Conservation (phyloP, 352 stramenopile genomes). For the Globisporangium heterothallicum region DNA sequence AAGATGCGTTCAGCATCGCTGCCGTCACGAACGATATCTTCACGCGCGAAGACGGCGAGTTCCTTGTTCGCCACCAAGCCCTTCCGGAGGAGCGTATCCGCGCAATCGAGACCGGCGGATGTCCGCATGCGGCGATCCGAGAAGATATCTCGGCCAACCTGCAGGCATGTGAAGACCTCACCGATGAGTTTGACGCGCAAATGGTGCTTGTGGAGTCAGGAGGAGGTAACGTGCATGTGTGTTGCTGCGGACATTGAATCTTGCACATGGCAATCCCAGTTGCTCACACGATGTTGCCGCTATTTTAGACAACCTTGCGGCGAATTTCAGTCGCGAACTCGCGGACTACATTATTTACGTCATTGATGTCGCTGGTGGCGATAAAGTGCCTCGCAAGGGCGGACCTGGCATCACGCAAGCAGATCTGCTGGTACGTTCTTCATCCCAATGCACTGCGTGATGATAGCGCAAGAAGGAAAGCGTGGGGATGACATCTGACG, state of each 20-base stretch:
- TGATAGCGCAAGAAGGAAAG: neutral
- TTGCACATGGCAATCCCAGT: neutral
- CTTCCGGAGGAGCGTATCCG: slow-evolving; percentile 89
- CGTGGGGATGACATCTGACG: neutral
- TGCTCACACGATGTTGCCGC: neutral
- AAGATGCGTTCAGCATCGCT: slow-evolving; percentile 73
- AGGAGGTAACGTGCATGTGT: slow-evolving; percentile 37
- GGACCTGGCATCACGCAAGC: slow-evolving; percentile 96
- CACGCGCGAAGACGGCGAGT: slow-evolving; percentile 97
- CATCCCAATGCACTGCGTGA: too few species aligned
- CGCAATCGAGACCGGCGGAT: slow-evolving; percentile 97
- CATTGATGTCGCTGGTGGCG: slow-evolving; percentile 97
- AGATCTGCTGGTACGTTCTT: slow-evolving; percentile 81
- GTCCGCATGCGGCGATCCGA: slow-evolving; percentile 95
- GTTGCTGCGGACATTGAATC: neutral
- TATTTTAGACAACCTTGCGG: slow-evolving; percentile 92
- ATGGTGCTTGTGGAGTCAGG: slow-evolving; percentile 89
- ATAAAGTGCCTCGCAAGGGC: slow-evolving; percentile 98
- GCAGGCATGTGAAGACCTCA: slow-evolving; percentile 94
- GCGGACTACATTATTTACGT: slow-evolving; percentile 99
- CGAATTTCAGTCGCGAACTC: slow-evolving; percentile 96
- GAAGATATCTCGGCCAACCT: slow-evolving; percentile 98
- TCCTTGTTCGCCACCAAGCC: slow-evolving; percentile 92
- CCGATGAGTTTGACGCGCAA: slow-evolving; percentile 78
- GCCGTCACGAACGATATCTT: slow-evolving; percentile 99